phyloP scores from a whole-genome alignment of 225 moss, liverwort and hornwort species.

The Anthoceros angustus region DNA sequence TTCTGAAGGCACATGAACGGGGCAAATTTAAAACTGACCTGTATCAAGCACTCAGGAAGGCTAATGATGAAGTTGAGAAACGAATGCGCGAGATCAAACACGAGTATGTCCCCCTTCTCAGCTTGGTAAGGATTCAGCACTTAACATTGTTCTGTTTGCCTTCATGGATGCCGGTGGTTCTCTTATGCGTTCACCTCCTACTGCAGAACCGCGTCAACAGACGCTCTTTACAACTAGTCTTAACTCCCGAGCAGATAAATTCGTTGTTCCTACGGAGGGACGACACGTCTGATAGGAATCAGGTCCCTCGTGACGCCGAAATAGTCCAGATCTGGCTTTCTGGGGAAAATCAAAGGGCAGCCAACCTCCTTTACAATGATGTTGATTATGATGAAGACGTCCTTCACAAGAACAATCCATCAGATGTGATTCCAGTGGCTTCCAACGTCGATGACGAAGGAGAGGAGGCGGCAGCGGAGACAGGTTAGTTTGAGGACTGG shows the following conservation, averaged over 20 bases:
- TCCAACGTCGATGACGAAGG: no score
- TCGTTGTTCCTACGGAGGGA: neutral
- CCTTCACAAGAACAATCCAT: no score
- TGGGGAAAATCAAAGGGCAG: no score
- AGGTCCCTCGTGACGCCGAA: neutral
- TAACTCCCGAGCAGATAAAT: neutral
- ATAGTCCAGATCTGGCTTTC: neutral
- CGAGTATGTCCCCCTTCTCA: neutral
- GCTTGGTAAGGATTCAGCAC: conserved; percentile 2
- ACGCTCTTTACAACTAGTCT: neutral
- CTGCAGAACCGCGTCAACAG: neutral
- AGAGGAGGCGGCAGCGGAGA: no score
- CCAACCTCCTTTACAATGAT: no score
- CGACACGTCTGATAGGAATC: no score
- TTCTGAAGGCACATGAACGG: conserved; percentile 5
- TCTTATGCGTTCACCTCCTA: no score
- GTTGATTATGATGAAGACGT: no score
- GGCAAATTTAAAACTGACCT: conserved; percentile 5
- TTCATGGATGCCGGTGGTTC: no score
- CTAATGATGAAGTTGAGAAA: neutral
- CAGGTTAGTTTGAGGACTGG: no score
- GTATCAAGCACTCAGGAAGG: neutral
- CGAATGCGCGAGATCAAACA: conserved; percentile 9
- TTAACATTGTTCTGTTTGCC: no score
- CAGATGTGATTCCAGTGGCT: no score